These are phyloP conservation scores for Tulasnella sp. DNA, from an alignment of 768 basidiomycete species.

Conservation along the genomic window DNA sequence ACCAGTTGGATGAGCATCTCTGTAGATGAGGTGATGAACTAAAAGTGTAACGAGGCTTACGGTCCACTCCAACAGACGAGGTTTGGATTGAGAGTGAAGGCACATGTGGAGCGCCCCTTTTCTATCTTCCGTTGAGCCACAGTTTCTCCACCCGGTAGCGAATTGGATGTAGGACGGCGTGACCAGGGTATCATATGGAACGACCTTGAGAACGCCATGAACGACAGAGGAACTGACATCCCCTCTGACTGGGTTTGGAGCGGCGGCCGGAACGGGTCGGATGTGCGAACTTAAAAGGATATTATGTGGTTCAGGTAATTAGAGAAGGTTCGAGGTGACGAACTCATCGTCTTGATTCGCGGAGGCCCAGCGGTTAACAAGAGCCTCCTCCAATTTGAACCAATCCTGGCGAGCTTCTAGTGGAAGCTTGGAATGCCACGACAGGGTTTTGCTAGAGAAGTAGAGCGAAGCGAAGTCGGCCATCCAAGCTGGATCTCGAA, in stretches of 20 bases:
- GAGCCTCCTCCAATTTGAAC: background rate
- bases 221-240: background rate
- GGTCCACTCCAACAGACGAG: background rate
- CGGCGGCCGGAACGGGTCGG: background rate
- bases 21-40: background rate
- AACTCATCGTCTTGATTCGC: background rate
- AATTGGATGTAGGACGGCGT: background rate
- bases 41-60: background rate
- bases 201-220: background rate
- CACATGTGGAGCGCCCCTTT: background rate
- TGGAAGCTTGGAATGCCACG: background rate
- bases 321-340: background rate
- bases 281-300: background rate
- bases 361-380: background rate
- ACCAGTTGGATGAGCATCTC: no score
- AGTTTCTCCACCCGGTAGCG: background rate
- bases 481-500: slow-evolving; percentile 6
- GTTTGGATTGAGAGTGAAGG: background rate
- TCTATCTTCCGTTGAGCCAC: background rate
- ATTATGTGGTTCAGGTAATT: background rate
- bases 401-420: background rate
- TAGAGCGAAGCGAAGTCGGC: background rate
- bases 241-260: background rate
- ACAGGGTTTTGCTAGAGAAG: background rate
- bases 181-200: background rate